Base-by-base conservation (phyloP, 768 basidiomycete species). In the Russula virescens region DNA sequence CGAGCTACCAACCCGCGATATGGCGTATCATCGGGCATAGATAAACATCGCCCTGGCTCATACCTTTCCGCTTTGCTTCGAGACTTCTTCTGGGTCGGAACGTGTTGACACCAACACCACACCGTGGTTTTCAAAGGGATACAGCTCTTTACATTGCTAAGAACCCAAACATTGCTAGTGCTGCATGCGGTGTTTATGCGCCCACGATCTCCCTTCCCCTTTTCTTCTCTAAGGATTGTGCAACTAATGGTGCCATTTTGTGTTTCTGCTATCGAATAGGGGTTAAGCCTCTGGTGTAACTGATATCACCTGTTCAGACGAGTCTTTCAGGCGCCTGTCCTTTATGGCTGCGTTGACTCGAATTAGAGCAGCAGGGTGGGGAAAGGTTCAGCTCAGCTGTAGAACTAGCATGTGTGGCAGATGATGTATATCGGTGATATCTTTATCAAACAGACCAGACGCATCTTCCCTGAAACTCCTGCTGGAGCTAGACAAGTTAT, bases 11-110 rank as follows among this genome's bases (percentile, higher is more conserved):
- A 77, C 81, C 81, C 80, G 79, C 72, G 69, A 70, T 62, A 59
- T 74, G 87, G 88, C 85, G 88, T 89, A 89, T 89, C 73, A 77
- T 86, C 83, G 85, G 86, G 87, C 88, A 81, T 68, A 89, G 43
- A 89, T 76, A 59, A 59, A 76, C 38, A 13, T 66, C 11, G 21
- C 16, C 52, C 55, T 61, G 31, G 43, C 14, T 31, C 49, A 28
- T 54, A 25, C 45, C 42, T 47, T 35, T 40, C 52, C 47, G 26
- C 61, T 42, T 51, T 43, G 55, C 50, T 26, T 45, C 40, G 28
- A 52, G 35, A 40, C 54, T 21, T 23, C 35, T 35, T 35, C n/a
- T 7, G 49, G 35, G 34, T 47, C 35, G 55, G 28, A 23, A 45
- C 8, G 55, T 43, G 34, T 55, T 55, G 21, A 46, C 42, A 52